Evolutionary conservation across 1,139 yeast genomes (phyloP), one percentile per base, ranked within the genome.

Genomic region (Nematodospora anomalae): DNA sequence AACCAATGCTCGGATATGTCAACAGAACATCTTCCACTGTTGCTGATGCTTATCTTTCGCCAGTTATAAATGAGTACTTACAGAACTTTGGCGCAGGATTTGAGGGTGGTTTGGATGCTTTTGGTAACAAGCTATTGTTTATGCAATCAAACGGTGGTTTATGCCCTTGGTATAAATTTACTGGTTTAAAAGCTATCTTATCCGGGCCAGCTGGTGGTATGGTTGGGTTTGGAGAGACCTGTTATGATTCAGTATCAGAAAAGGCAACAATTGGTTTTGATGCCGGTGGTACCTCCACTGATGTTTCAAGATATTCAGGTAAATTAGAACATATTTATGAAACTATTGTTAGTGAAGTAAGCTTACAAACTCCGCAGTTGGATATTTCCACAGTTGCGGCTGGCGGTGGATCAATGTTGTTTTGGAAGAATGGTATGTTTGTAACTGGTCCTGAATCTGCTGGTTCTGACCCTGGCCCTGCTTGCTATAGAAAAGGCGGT

Each of bases 151-250:
- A 71, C 46, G 76, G 76, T 33, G 76, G 76, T 0, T 58, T 71
- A 38, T 67, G 74, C 45, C 74, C 73, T 4, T 70, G 75, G 71
- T 66, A 70, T 43, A 64, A 65, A 40, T 71, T 71, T 47, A 67
- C 74, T 3, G 76, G 76, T 1, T 55, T 71, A 33, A 67, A 67
- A 43, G 75, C 76, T 1, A 68, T 71, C 28, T 58, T 71, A 26
- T 69, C 75, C 2, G 76, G 76, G 2, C 76, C 76, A 6, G 76
- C 76, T 23, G 76, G 76, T 28, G 76, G 76, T 20, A 64, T 71
- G 64, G 76, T 71, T n/a, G 76, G 76, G 0, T 67, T 58, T 43
- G 76, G 74, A 1, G 58, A 59, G 35, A 71, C 76, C 4, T 71
- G 75, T 47, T 63, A 53, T 45, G 74, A 70, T 41, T 28, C 49